Evolutionary conservation across 805 yeast genomes (phyloP), one percentile per base, ranked within the genome.

Genomic region (Metschnikowia santaceciliae): DNA sequence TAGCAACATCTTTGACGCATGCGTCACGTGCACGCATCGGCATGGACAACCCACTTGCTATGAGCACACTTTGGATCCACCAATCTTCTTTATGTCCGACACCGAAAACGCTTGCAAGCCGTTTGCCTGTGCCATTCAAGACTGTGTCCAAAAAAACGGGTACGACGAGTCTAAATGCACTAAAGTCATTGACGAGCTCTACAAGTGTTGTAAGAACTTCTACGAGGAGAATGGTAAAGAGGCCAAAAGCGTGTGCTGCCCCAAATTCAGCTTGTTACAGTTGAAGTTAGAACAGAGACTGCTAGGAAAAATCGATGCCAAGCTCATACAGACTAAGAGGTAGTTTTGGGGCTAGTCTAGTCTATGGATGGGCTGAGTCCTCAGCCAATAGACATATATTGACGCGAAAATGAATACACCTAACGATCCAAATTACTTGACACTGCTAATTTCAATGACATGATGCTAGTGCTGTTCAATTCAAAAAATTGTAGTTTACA

Each of bases 61-160:
- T 34, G 46, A 42, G 46, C 14, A 33, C 32, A 15, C 34, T 15
- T 11, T 6, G 6, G 22, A 15, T 11, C 8, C 13, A 34, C 20
- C 36, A 32, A 19, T 22, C 26, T 11, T 13, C 37, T 17, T 26
- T 14, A 51, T 41, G 48, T 26, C 50, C 6, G 50, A 51, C 20
- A 50, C 44, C 22, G 36, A 37, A 14, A 77, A 74, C 49, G 80
- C 86, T 2, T 89, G 96, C 67, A 87, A 87, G 62, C 77, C 86
- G 5, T 77, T 84, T 55, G 96, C 96, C 2, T 89, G 96, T 69
- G 83, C 82, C 2, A 89, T 89, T 37, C 96, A 88, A 66, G 86
- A 84, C 57, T 90, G 97, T 62, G 69, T 90, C 8, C 77, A 79
- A 47, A 62, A 69, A 23, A 76, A 77, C 56, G 76, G 79, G 37